A percentile compares a stretch with the other conserved stretches of the same genome.
Evolutionary conservation across 2,329 filamentous ascomycete species (phyloP).

Genomic region (Hirsutella minnesotensis): DNA sequence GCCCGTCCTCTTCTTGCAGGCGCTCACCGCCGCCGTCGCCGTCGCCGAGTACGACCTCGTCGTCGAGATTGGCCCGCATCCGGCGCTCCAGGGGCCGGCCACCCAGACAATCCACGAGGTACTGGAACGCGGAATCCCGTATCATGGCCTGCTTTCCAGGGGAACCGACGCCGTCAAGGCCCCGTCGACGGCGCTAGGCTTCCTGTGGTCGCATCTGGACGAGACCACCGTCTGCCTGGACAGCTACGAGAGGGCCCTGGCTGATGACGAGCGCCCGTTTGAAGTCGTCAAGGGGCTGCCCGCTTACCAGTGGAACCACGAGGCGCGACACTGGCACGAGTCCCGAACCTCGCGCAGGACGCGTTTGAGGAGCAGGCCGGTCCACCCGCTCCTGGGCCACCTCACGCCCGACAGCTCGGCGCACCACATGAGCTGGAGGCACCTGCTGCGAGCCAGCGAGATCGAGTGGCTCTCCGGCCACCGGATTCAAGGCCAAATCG

Average conservation of each 20-base stretch:
- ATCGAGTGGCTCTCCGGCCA: slow-evolving; percentile 29
- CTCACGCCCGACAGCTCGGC: background rate
- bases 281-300: background rate
- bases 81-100: slow-evolving; percentile 27
- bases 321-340: background rate
- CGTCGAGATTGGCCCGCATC: slow-evolving; percentile 23
- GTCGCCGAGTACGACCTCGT: slow-evolving; percentile 2
- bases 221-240: background rate
- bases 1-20: slow-evolving; percentile 13
- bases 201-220: background rate
- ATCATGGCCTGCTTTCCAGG: slow-evolving; percentile 10
- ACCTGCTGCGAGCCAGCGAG: slow-evolving; percentile 7
- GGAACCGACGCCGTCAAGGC: slow-evolving; percentile 7
- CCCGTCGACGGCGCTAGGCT: slow-evolving; percentile 6
- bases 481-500: slow-evolving; percentile 27
- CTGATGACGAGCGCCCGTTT: background rate
- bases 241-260: background rate
- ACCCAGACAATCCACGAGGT: slow-evolving; percentile 3
- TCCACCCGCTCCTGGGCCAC: background rate
- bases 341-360: background rate
- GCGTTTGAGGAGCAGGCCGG: background rate
- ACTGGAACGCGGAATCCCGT: slow-evolving; percentile 5
- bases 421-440: slow-evolving; percentile 6
- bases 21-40: background rate
- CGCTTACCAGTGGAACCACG: slow-evolving; percentile 1